Evolutionary conservation across 768 basidiomycete genomes (phyloP), one percentile per base, ranked within the genome.

Genomic region (Collybiopsis confluens): DNA sequence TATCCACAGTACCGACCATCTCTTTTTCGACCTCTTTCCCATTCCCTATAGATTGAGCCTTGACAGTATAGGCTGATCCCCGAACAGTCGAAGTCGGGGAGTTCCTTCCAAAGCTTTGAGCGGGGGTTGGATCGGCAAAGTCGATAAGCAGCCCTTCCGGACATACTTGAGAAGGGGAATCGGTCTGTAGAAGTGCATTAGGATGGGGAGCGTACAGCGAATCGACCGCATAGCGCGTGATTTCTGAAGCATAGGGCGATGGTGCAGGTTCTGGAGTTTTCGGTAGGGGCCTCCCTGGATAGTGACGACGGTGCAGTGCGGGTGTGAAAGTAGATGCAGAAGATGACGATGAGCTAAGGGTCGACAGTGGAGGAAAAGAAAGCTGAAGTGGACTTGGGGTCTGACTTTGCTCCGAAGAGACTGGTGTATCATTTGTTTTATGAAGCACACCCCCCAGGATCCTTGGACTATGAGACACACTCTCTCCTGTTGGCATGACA

Each of bases 111-210:
- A 38, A 52, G 16, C 24, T 43, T 11, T 41, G 30, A 10, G 48
- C 35, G 38, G 37, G 65, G 4, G 72, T 69, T 27, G 66, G 68
- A 42, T 79, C 80, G 26, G 78, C 74, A 18, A 84, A 66, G 65
- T 85, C 79, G 55, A 85, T 84, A 26, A 83, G 66, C 20, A 82
- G 62, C 2, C 80, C 83, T 58, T 83, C 78, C 13, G 77, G 74
- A 61, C 70, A 67, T 18, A 56, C 44, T 49, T 59, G 26, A 8
- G 20, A 2, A 16, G 24, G 11, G 30, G 27, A 27, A 11, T 52
- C 40, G 30, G 35, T 21, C 15, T 48, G 35, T n/a, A 40, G 33
- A 27, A n/a, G 11, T 10, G 15, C 59, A 40, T 64, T 63, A 54
- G 67, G 59, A 61, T 63, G 56, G 3, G 67, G 59, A 20, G 66